Evolutionary conservation across 2,329 filamentous ascomycete genomes (phyloP).

Genomic region (Arthrobotrys musiformis): DNA sequence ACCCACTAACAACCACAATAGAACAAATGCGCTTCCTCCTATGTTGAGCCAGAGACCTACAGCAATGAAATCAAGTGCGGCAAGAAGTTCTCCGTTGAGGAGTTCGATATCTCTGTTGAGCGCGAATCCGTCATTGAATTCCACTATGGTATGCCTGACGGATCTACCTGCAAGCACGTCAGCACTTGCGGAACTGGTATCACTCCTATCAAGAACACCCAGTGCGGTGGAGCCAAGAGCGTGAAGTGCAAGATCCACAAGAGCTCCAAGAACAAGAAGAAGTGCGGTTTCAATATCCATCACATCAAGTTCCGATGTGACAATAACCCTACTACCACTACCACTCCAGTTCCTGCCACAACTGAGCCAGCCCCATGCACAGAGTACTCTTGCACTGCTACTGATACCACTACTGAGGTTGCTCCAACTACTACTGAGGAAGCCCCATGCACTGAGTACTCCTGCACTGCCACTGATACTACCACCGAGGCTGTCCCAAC

Average conservation of each 20-base stretch:
- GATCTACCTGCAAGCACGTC: constrained; percentile 82
- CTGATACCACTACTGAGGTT: constrained; percentile 29
- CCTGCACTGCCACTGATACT: constrained; percentile 27
- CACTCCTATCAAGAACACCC: constrained; percentile 79
- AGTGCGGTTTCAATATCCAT: constrained; percentile 58
- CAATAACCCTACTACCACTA: constrained; percentile 7
- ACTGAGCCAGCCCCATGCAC: constrained; percentile 21
- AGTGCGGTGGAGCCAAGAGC: constrained; percentile 89
- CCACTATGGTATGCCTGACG: constrained; percentile 86
- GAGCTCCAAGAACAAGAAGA: constrained; percentile 52
- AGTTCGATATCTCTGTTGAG: constrained; percentile 65
- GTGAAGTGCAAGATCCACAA: constrained; percentile 71
- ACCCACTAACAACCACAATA: not conserved
- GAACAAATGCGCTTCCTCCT: constrained; percentile 63
- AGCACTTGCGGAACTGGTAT: constrained; percentile 74
- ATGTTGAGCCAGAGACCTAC: constrained; percentile 62
- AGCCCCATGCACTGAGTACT: constrained; percentile 18
- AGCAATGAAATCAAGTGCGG: constrained; percentile 67
- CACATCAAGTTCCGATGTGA: constrained; percentile 58
- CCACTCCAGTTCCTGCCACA: constrained; percentile 16
- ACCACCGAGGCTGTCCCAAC: constrained; percentile 2
- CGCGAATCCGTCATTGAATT: constrained; percentile 84
- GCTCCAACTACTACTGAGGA: constrained; percentile 13
- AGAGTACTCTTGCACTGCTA: constrained; percentile 12
- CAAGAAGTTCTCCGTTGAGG: constrained; percentile 69